Percentiles rank a stretch among this genome's conserved stretches.
These are phyloP conservation scores for Pleoardoris graminearum DNA, from an alignment of 2,329 filamentous ascomycete genomes.

Conservation along the genomic window DNA sequence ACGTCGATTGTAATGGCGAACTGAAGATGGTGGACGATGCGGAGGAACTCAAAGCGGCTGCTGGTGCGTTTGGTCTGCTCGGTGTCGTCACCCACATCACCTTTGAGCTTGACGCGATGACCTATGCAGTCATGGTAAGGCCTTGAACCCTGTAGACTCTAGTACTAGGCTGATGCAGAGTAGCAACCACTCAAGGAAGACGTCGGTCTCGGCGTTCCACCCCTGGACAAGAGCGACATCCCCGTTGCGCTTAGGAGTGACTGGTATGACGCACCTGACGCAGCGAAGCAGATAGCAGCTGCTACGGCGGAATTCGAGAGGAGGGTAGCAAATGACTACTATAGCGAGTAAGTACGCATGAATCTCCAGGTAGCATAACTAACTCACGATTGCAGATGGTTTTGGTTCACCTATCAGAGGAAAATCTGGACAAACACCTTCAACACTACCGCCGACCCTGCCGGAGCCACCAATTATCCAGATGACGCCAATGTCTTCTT, in stretches of 20 bases:
- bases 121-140: conserved; percentile 50
- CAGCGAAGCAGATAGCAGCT: conserved; percentile 35
- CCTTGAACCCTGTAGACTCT: background rate
- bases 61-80: conserved; percentile 50
- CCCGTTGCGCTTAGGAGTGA: conserved; percentile 43
- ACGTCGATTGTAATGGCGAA: conserved; percentile 52
- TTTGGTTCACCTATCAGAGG: conserved; percentile 55
- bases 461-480: conserved; percentile 46
- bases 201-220: conserved; percentile 51
- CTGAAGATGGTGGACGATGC: conserved; percentile 47
- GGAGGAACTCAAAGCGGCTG: conserved; percentile 48
- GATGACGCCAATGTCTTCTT: conserved; percentile 39
- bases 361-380: background rate
- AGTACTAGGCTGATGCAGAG: too few relatives aligned
- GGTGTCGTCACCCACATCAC: conserved; percentile 56
- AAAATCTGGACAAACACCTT: conserved; percentile 53
- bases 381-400: conserved; percentile 42
- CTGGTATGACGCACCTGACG: conserved; percentile 32
- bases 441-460: conserved; percentile 44
- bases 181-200: conserved; percentile 49
- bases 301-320: conserved; percentile 47
- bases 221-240: conserved; percentile 45
- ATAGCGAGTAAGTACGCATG: conserved; percentile 40
- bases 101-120: conserved; percentile 53
- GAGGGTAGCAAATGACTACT: conserved; percentile 49